Percentiles rank a stretch among this genome's conserved stretches.
Conservation (phyloP, 2,329 filamentous ascomycete genomes). For the Epichloe elymi region DNA sequence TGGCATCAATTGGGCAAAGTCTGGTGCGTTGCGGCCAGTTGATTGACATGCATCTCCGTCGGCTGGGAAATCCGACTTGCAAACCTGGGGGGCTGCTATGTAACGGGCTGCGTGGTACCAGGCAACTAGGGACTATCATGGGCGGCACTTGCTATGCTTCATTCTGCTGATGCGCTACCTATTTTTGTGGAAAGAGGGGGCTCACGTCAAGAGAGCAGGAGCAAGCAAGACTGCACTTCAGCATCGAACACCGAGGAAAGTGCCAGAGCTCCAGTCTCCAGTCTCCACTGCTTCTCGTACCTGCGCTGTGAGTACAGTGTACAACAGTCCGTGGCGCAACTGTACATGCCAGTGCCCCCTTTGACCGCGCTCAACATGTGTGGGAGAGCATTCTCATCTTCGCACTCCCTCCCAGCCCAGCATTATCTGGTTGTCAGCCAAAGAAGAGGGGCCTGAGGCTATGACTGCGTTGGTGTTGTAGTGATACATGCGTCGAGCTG, state of each 20-base stretch:
- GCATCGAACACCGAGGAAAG: neutral
- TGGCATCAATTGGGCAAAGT: neutral
- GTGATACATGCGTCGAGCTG: slow-evolving; percentile 20
- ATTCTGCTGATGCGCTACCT: neutral
- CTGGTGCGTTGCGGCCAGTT: neutral
- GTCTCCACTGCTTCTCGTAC: no score
- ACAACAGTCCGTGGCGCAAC: neutral
- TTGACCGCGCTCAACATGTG: neutral
- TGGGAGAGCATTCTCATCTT: neutral
- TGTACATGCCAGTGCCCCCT: neutral
- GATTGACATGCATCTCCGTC: neutral
- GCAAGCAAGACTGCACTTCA: neutral
- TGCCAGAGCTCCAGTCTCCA: neutral
- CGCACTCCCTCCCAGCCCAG: neutral
- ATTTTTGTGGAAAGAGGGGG: neutral
- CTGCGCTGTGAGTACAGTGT: neutral
- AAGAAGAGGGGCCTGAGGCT: no score
- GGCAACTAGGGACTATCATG: neutral
- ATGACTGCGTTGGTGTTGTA: slow-evolving; percentile 10
- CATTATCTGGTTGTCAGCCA: no score
- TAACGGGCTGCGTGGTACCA: neutral
- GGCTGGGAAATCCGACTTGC: neutral
- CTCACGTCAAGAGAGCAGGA: neutral
- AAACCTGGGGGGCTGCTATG: neutral
- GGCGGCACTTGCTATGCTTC: neutral